phyloP scores from a whole-genome alignment of 306 rosid species.

The Dryas drummondii region DNA sequence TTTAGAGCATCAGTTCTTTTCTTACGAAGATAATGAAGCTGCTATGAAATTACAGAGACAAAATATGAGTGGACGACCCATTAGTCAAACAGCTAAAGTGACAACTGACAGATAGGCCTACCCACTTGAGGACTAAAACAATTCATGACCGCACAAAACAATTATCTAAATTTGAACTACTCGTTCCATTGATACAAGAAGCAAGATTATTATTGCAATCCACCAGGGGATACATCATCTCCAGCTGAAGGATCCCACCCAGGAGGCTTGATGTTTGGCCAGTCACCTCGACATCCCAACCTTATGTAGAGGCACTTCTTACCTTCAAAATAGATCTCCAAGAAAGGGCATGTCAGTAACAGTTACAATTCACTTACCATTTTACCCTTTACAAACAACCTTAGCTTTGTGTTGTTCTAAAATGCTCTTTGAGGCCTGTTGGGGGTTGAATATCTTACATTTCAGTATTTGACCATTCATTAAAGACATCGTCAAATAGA shows the following conservation, averaged over 20 bases:
- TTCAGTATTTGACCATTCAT: background rate
- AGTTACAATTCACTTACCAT: background rate
- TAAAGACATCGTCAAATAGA: background rate
- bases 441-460: background rate
- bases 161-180: too few relatives aligned
- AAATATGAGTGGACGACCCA: too few relatives aligned
- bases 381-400: background rate
- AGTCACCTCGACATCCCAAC: slow-evolving; percentile 92
- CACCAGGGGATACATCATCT: slow-evolving; percentile 20
- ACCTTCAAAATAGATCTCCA: slow-evolving; percentile 39
- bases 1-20: too few relatives aligned
- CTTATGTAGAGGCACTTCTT: slow-evolving; percentile 85
- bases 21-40: too few relatives aligned
- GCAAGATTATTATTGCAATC: background rate
- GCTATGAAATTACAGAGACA: too few relatives aligned
- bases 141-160: too few relatives aligned
- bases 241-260: slow-evolving; percentile 89
- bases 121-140: too few relatives aligned
- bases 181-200: too few relatives aligned
- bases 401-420: background rate
- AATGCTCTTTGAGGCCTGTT: background rate
- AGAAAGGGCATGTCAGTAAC: background rate
- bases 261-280: slow-evolving; percentile 95
- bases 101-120: too few relatives aligned
- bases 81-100: too few relatives aligned